Evolutionary conservation across 2,329 filamentous ascomycete genomes (phyloP), one percentile per base, ranked within the genome.

Genomic region (Ilyonectria robusta): DNA sequence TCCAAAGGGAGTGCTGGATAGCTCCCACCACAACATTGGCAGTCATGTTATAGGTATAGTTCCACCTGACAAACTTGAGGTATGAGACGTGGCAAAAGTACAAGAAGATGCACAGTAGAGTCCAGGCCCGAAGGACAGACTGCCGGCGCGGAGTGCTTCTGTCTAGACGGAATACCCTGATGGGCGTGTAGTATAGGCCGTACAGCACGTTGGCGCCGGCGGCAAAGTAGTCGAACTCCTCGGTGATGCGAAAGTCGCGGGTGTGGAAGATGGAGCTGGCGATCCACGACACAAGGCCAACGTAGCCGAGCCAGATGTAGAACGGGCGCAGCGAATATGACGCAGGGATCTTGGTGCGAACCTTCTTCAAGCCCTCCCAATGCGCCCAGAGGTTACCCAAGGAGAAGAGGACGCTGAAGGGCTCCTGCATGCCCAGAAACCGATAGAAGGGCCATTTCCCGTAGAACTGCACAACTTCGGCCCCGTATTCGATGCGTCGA

Each of bases 361-460:
- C 81, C 76, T 91, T 90, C 61, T 84, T 80, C 72, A 97, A 89
- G 66, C 96, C 96, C 73, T 89, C 82, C 78, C 90, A 88, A 84
- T 99, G 96, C 15, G 95, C 95, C 73, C 92, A 88, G 77, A 96
- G 92, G 86, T 99, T 99, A 77, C 97, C 89, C 58, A 97, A 86
- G 71, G 93, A 97, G 86, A 98, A 99, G 77, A 98, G 85, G 72
- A 98, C 95, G 57, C 92, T 94, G 80, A 95, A 94, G 66, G 95
- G 94, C 84, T 99, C 96, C 83, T 99, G 96, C 85, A 97, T 92
- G 80, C 96, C 96, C 60, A 97, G 82, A 77, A 98, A 88, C 72
- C 96, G 93, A 80, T 91, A 86, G 83, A 99, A 99, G 44, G 96
- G 96, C 96, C 96, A 99, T 88, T 99, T 99, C 35, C 96, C 96